Evolutionary conservation across 2,329 filamentous ascomycete species (phyloP), one percentile per base, ranked within the genome.

Genomic region (Ophiocordyceps camponoti-saundersi): DNA sequence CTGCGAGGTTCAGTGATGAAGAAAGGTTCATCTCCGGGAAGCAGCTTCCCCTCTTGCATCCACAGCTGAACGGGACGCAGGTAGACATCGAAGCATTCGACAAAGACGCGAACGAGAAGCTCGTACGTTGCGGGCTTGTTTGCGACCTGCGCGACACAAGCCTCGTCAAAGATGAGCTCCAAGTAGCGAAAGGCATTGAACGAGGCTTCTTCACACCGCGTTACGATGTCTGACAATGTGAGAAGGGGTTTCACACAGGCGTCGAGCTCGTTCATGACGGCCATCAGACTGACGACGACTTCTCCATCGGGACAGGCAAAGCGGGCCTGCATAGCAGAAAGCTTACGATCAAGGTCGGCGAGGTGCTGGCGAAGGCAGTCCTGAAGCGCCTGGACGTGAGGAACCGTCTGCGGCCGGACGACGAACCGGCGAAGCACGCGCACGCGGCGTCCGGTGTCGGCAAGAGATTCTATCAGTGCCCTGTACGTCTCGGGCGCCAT

Each of bases 71-170:
- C 82, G 0, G 88, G 85, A 39, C 79, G 79, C 36, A 93, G 70
- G 59, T 95, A 96, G 1, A 86, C 79, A 48, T 80, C 76, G 49
- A 95, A 82, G 57, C 86, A 94, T 43, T 82, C 74, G 47, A 92
- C 80, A 57, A 95, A 92, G 3, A 92, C 69, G 0, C 67, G 66
- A 2, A 78, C 77, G 6, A 92, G 67, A 39, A 75, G 79, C 39
- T 67, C 61, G 56, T 85, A 92, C 1, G 75, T 67, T 0, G 60
- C 59, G 2, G 70, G 65, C 47, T 85, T 76, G 1, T 82, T 82
- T 16, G 77, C 73, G 42, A 85, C 70, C 57, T 95, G 88, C 1
- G 81, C 74, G 46, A 75, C 66, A 49, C 77, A 81, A 2, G 81
- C 75, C 21, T 80, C 71, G 39, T 85, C 77, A 56, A 82, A 94